phyloP scores from a whole-genome alignment of 768 basidiomycete genomes.

The Phanerodontia chrysosporium region DNA sequence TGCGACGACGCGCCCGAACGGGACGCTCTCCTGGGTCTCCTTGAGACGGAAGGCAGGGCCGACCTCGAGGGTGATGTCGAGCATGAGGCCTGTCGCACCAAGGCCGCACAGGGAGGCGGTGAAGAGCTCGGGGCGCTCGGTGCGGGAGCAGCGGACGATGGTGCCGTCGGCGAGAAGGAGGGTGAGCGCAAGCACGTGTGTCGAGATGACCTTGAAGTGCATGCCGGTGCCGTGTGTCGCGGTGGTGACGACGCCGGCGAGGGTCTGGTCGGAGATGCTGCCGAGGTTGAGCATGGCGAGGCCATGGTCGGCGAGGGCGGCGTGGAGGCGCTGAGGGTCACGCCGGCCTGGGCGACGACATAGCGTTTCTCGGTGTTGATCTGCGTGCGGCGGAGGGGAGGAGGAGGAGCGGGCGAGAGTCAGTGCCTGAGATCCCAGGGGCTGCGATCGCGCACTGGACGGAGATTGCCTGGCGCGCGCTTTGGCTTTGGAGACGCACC shows the following conservation, averaged over 20 bases:
- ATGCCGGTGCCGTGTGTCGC: slow-evolving; percentile 93
- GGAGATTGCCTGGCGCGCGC: slow-evolving; percentile 16
- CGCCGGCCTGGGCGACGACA: slow-evolving; percentile 73
- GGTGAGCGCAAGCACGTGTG: slow-evolving; percentile 70
- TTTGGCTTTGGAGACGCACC: slow-evolving; percentile 44
- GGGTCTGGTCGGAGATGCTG: slow-evolving; percentile 93
- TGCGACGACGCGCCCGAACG: slow-evolving; percentile 59
- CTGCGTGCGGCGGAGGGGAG: slow-evolving; percentile 35
- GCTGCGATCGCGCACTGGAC: slow-evolving; percentile 8
- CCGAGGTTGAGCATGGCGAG: slow-evolving; percentile 92
- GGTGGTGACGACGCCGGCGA: slow-evolving; percentile 90
- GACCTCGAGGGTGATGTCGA: slow-evolving; percentile 72
- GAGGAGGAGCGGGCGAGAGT: no score
- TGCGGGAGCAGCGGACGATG: slow-evolving; percentile 60
- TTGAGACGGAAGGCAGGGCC: slow-evolving; percentile 79
- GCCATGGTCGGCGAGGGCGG: slow-evolving; percentile 53
- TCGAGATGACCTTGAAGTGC: slow-evolving; percentile 74
- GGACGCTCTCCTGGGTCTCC: slow-evolving; percentile 59
- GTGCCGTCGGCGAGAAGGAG: slow-evolving; percentile 76
- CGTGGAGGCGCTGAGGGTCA: slow-evolving; percentile 75
- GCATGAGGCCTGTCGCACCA: slow-evolving; percentile 85
- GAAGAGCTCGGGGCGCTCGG: slow-evolving; percentile 71
- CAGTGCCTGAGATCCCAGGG: not conserved
- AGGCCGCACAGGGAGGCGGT: slow-evolving; percentile 87
- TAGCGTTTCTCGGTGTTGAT: slow-evolving; percentile 64